These are phyloP conservation scores for Leccinum pellstonianum DNA, from an alignment of 768 basidiomycete genomes.

Conservation along the genomic window DNA sequence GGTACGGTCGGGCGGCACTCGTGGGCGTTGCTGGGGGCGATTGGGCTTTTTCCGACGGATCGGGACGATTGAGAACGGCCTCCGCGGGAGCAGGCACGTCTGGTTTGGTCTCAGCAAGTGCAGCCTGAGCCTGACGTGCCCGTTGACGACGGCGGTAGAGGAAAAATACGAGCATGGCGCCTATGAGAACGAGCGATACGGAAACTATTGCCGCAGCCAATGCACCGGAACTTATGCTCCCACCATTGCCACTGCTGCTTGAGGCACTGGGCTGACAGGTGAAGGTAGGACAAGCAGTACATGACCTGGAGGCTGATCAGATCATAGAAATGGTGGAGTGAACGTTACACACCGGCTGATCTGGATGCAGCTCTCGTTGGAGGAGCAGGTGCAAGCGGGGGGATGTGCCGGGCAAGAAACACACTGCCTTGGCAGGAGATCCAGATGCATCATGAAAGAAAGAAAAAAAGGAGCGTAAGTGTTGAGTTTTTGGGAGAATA, in stretches of 20 bases:
- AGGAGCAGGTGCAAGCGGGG: slow-evolving; percentile 51
- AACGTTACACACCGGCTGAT: slow-evolving; percentile 51
- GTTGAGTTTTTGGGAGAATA: slow-evolving; percentile 19
- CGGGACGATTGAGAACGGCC: slow-evolving; percentile 78
- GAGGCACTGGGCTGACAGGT: slow-evolving; percentile 44
- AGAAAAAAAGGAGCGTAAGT: slow-evolving; percentile 35
- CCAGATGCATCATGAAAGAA: slow-evolving; percentile 30
- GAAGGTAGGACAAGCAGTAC: slow-evolving; percentile 51
- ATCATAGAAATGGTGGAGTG: background rate
- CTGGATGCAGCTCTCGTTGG: slow-evolving; percentile 56
- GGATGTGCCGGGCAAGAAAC: slow-evolving; percentile 49
- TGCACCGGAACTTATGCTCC: slow-evolving; percentile 62
- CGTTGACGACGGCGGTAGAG: slow-evolving; percentile 63
- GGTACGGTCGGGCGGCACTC: slow-evolving; percentile 48
- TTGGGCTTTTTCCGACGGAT: slow-evolving; percentile 66
- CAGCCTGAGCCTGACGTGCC: slow-evolving; percentile 35
- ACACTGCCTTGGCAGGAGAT: slow-evolving; percentile 46
- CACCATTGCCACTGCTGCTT: slow-evolving; percentile 28
- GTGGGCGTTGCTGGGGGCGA: slow-evolving; percentile 12
- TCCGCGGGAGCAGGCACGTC: slow-evolving; percentile 75
- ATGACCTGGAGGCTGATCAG: slow-evolving; percentile 45
- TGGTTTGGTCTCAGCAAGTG: slow-evolving; percentile 41
- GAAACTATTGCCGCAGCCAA: slow-evolving; percentile 74
- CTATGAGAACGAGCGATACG: slow-evolving; percentile 55
- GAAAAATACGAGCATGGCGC: slow-evolving; percentile 51